Evolutionary conservation across 2,329 filamentous ascomycete genomes (phyloP), one percentile per base, ranked within the genome.

Genomic region (Clarireedia paspali): DNA sequence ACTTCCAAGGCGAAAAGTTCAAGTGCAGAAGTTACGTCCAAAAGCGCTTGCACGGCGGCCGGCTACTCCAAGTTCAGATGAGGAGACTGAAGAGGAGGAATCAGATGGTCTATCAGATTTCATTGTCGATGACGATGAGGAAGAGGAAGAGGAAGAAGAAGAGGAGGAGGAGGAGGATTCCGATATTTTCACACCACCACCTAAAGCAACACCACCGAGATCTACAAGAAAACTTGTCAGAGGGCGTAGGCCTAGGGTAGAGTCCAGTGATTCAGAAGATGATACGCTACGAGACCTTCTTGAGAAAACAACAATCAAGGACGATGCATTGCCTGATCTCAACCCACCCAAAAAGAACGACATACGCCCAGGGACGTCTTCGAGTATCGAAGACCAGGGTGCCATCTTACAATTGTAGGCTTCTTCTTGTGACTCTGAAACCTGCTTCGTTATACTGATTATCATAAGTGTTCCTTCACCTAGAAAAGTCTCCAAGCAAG

Each of bases 61-160:
- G 6, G 39, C 12, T 46, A 39, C 20, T 30, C 44, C 49, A 34
- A 20, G 12, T 45, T 47, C 30, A 23, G 17, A 26, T 17, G 40
- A 47, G 47, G 39, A 34, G 23, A 23, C 46, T 4, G 47, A 45
- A 17, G 27, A 45, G 47, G 56, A 62, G 0, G 60, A 61, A 26
- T 60, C 55, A 3, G 63, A 62, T 44, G 60, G 55, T 10, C 12
- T 69, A 2, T 68, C 67, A 0, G 66, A 67, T 57, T 69, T 69
- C 42, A 64, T 69, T 38, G 66, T 68, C 5, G 58, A 63, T 7
- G 61, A 63, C 2, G 61, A 66, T 39, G 62, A 65, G 5, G 61
- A 59, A 12, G 26, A 65, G 5, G 61, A 59, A 12, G 26, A 27
- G 5, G 26, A 27, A 7, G 26, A 27, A 27, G 30, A 34, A 9